Evolutionary conservation across 1,139 yeast genomes (phyloP), one percentile per base, ranked within the genome.

Genomic region (Pichia sp.): DNA sequence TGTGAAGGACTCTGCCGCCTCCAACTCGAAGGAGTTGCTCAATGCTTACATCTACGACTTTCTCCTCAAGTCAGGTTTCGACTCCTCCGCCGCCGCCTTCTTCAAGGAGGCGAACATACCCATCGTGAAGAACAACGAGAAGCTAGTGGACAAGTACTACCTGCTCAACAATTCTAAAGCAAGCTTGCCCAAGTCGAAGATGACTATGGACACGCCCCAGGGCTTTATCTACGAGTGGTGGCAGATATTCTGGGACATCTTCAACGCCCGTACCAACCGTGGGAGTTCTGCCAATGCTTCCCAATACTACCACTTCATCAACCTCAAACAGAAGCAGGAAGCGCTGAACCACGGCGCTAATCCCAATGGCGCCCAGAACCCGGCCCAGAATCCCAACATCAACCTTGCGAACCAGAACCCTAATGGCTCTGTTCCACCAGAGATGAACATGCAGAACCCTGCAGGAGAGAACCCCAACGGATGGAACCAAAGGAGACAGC

Each of bases 191-290:
- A 71, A 72, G 25, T 67, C 80, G 53, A 71, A 73, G 50, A 75
- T 80, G 62, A 74, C 82, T 25, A 79, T 80, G 80, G 89, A 89
- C 64, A 84, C 95, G 4, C 95, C 96, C 0, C 91, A 85, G 61
- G 95, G 96, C 9, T 90, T 88, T 63, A 71, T 90, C 44, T 83
- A 79, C 61, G 97, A 90, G 66, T 91, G 98, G 97, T 91, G 97
- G 97, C 90, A 83, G 71, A 83, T 90, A 31, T 91, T 90, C 66
- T 91, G 97, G 96, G 97, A 91, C 66, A 84, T 89, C 45, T 88
- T 86, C 69, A 87, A 86, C 63, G 95, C 96, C 2, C 77, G 87
- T 62, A 83, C 81, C n/a, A 78, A 78, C 55, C 73, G 82, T 54
- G 82, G 80, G 22, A 82, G 85, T 13, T 74, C 85, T 3, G 76